phyloP scores from a whole-genome alignment of 306 rosid genomes.

The Medicago lupulina region DNA sequence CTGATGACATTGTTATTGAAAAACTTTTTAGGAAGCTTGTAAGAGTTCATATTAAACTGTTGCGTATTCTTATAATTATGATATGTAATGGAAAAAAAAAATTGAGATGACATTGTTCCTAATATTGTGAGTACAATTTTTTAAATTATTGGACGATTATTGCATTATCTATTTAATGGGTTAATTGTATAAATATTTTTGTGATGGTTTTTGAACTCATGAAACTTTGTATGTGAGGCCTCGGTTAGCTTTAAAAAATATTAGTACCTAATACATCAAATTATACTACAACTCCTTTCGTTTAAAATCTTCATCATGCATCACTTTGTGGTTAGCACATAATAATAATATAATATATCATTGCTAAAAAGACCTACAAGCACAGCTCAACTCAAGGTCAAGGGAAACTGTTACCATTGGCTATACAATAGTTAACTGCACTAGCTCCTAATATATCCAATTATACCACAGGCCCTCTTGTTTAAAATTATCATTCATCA shows the following conservation, averaged over 20 bases:
- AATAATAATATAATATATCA: no score
- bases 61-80: no score
- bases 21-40: no score
- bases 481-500: constrained; percentile 28
- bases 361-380: constrained; percentile 6
- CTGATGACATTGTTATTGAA: no score
- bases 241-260: background rate
- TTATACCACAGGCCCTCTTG: constrained; percentile 6
- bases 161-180: no score
- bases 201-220: no score
- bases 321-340: constrained; percentile 28
- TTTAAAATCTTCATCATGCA: constrained; percentile 30
- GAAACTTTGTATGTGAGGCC: no score
- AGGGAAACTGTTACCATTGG: constrained; percentile 10
- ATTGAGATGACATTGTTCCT: no score
- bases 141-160: no score
- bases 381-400: constrained; percentile 28
- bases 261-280: constrained; percentile 16
- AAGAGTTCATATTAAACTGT: no score
- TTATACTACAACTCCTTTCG: constrained; percentile 11
- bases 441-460: constrained; percentile 32
- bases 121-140: no score
- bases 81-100: no score
- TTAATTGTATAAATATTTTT: constrained; percentile 14
- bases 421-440: constrained; percentile 24